These are phyloP conservation scores for Terfezia claveryi DNA, from an alignment of 495 filamentous ascomycete species.

Conservation along the genomic window DNA sequence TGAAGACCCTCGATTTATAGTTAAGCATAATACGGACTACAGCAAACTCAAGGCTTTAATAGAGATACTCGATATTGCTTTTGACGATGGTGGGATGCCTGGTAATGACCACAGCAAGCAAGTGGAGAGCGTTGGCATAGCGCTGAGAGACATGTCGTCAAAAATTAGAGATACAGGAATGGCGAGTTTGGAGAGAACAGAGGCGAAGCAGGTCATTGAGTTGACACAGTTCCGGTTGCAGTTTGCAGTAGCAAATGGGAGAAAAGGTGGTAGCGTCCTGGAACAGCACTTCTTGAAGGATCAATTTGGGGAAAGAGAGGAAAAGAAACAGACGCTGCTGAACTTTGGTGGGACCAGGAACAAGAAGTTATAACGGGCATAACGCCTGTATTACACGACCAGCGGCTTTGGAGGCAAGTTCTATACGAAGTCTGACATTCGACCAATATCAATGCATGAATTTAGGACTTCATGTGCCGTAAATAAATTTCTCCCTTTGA, in stretches of 20 bases:
- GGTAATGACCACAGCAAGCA: constrained; percentile 37
- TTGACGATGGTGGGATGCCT: constrained; percentile 37
- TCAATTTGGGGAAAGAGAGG: too few species aligned
- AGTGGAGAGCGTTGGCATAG: constrained; percentile 41
- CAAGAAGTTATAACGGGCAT: too few species aligned
- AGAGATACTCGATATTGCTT: constrained; percentile 45
- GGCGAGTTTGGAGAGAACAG: constrained; percentile 43
- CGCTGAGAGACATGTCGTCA: constrained; percentile 43
- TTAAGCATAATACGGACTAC: constrained; percentile 41
- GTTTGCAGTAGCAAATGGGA: constrained; percentile 29
- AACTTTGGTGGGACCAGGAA: too few species aligned
- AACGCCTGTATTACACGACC: too few species aligned
- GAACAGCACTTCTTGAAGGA: too few species aligned
- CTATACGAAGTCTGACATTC: too few species aligned
- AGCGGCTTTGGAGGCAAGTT: too few species aligned
- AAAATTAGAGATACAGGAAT: constrained; percentile 55
- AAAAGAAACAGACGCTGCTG: too few species aligned
- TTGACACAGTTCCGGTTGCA: constrained; percentile 46
- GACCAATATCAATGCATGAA: too few species aligned
- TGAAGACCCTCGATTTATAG: constrained; percentile 27
- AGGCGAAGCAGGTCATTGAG: constrained; percentile 52
- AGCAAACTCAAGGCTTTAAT: constrained; percentile 38
- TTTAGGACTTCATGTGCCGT: too few species aligned
- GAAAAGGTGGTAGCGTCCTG: constrained; percentile 24
- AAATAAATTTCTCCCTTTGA: neutral